A percentile compares a stretch with the other conserved stretches of the same genome.
These are phyloP conservation scores for Amanita polypyramis DNA, from an alignment of 768 basidiomycete species.

Conservation along the genomic window DNA sequence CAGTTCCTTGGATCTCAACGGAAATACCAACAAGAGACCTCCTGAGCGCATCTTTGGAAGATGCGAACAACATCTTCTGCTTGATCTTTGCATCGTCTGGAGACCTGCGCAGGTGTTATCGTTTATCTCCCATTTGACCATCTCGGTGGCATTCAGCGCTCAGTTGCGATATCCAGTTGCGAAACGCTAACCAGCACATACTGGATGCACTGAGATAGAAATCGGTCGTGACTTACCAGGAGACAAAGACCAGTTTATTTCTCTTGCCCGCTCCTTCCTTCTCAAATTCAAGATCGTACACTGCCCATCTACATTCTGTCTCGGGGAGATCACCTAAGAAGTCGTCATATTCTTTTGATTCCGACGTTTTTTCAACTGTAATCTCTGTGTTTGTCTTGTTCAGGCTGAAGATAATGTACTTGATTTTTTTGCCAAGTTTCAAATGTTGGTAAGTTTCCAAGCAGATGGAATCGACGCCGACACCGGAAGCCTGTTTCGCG, in stretches of 20 bases:
- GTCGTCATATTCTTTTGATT: slow-evolving; percentile 45
- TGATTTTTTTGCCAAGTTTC: slow-evolving; percentile 67
- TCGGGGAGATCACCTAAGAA: slow-evolving; percentile 72
- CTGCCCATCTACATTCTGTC: slow-evolving; percentile 73
- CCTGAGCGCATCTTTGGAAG: slow-evolving; percentile 75
- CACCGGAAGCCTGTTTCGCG: slow-evolving; percentile 48
- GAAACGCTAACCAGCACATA: not conserved
- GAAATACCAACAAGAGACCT: slow-evolving; percentile 66
- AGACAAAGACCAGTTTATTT: slow-evolving; percentile 77
- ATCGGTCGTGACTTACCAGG: slow-evolving; percentile 56
- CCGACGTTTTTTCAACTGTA: slow-evolving; percentile 59
- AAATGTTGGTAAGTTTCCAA: slow-evolving; percentile 51
- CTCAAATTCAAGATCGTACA: slow-evolving; percentile 86
- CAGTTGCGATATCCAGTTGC: not conserved
- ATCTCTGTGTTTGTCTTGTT: slow-evolving; percentile 58
- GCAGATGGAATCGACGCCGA: slow-evolving; percentile 49
- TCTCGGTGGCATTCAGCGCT: not conserved
- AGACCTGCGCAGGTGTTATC: slow-evolving; percentile 55
- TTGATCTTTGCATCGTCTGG: slow-evolving; percentile 81
- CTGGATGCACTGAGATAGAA: not conserved
- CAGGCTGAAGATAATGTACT: slow-evolving; percentile 78
- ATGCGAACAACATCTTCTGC: slow-evolving; percentile 88
- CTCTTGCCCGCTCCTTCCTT: slow-evolving; percentile 64
- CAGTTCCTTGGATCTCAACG: slow-evolving; percentile 81
- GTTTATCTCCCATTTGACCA: no score